Base-by-base conservation (phyloP, 768 basidiomycete species). In the Termitomyces sp. region DNA sequence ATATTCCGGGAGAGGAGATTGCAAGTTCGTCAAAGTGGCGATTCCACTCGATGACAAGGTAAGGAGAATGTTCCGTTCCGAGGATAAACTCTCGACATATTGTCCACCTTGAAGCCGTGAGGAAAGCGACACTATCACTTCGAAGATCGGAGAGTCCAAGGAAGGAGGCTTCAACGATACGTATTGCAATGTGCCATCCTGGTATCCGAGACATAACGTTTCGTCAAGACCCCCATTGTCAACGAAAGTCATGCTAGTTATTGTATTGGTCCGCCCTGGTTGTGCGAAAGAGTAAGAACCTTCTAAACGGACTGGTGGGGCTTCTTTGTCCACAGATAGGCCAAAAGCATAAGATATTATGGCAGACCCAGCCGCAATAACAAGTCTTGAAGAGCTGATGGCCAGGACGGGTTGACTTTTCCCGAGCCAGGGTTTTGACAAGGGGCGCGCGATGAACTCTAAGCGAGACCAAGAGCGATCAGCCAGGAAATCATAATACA, bases 391-490 rank as follows among this genome's bases (percentile, higher is more conserved):
- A 18, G 70, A 55, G 55, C 77, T 85, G 57, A 85, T 75, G 28
- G 84, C 80, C 38, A 90, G 66, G 13, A 75, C 63, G 5, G 88
- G 85, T 57, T 81, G 85, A 5, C 78, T 68, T 63, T 80, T 87
- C 24, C 73, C 75, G 6, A 63, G 14, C 88, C 88, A 90, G 10
- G 79, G 76, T 26, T 73, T 72, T 22, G 84, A 81, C 9, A 90
- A 75, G 2, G 87, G 88, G 1, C 86, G 80, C 4, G 87, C 86
- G 22, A 87, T 70, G 58, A 88, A 88, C 46, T 72, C 64, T 43
- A 68, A 66, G 22, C 63, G 67, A 4, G 70, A 61, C 88, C 88
- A 90, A 12, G 79, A 73, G 3, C 64, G 59, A 65, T 89, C 87
- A 5, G 77, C 66, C 8, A 81, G 66, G n/a, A 69, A 66, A 61